Conservation (phyloP, 139 green algal genomes). For the Diplosphaera chodatii region DNA sequence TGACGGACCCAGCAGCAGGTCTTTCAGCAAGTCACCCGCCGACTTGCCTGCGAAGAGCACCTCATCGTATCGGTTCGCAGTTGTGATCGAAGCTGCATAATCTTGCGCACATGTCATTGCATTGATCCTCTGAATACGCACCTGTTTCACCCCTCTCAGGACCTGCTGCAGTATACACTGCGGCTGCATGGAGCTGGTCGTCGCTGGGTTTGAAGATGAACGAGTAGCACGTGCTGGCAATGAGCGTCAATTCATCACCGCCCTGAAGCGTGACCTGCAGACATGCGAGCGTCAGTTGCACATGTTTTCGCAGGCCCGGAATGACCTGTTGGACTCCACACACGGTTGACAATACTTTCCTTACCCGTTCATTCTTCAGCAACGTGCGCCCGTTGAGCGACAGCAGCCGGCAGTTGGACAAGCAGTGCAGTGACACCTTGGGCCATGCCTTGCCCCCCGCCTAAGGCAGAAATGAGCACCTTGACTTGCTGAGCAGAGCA, state of each 20-base stretch:
- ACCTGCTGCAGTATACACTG: not conserved
- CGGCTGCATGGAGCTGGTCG: not conserved
- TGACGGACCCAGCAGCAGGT: not conserved
- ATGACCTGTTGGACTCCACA: no score
- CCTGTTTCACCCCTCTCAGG: no score
- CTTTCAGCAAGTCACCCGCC: not conserved
- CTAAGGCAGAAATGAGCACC: no score
- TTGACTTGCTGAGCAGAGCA: no score
- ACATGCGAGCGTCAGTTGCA: not conserved
- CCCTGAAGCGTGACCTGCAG: slow-evolving; percentile 1
- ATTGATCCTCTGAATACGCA: no score
- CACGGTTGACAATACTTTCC: no score
- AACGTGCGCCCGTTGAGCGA: not conserved
- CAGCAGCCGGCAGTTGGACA: not conserved
- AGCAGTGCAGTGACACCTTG: not conserved
- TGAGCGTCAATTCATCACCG: not conserved
- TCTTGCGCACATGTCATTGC: no score
- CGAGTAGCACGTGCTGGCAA: not conserved
- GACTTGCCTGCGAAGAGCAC: not conserved
- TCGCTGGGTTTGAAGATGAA: not conserved
- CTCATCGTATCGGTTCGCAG: no score
- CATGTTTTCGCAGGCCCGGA: no score
- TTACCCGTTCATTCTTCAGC: not conserved
- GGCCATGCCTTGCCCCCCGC: no score
- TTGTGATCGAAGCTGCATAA: no score